Evolutionary conservation across 2,329 filamentous ascomycete genomes (phyloP), one percentile per base, ranked within the genome.

Genomic region (Sarocladium strictum): DNA sequence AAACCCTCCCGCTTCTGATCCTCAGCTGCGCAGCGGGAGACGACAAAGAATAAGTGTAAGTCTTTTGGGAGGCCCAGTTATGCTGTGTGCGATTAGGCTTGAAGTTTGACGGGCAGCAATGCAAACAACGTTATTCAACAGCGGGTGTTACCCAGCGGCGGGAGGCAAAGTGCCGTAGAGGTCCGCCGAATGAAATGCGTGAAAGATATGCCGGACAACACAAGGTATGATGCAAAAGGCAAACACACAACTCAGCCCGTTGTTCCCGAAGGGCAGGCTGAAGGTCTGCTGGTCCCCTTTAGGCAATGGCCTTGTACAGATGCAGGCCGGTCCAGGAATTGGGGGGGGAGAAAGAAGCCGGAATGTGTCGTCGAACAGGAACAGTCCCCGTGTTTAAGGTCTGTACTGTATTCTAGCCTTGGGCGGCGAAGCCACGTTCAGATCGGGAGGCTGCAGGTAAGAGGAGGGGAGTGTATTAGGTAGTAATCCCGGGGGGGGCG

Each of bases 31-130:
- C 43, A 24, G n/a, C 14, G 21, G 21, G n/a, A n/a, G n/a, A n/a
- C 43, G 9, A 47, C 23, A 24, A n/a, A 10, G 15, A 29, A 3
- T 10, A 7, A 23, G 21, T 9, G 10, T 43, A 11, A 23, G 19
- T 21, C 12, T 10, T 7, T 9, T 17, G 21, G 21, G 38, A 21
- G n/a, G 38, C 24, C 43, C 21, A 49, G 43, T 49, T n/a, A 6
- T 29, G 23, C 24, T 12, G 24, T 49, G 43, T 49, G 26, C n/a
- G 21, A 51, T 51, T 51, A 29, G 47, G 47, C 43, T 47, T 21
- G 6, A 6, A 7, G 35, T n/a, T 35, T 51, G 27, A 51, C 47
- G 47, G 47, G 47, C 47, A 51, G 47, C 47, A 51, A 51, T 35
- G 15, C 27, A 51, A 32, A 51, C 27, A 17, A 29, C 4, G 7